Conservation (phyloP, 257 asterid genomes). For the Fraxinus americana region DNA sequence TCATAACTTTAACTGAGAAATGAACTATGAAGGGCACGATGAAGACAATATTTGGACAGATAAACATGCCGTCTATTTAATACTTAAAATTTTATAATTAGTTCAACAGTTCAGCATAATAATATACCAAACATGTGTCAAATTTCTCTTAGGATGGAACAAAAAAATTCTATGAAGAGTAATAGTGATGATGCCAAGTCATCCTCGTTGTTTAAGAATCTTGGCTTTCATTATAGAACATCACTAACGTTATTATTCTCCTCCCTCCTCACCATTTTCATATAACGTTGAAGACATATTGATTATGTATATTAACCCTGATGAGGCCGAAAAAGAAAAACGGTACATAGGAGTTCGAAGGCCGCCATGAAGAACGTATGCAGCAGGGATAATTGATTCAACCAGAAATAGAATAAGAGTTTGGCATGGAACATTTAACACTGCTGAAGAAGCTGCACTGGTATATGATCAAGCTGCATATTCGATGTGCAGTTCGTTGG, state of each 20-base stretch:
- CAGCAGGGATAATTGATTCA: slow-evolving; percentile 49
- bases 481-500: slow-evolving; percentile 31
- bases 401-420: slow-evolving; percentile 46
- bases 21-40: no score
- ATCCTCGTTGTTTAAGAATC: background rate
- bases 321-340: slow-evolving; percentile 16
- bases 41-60: no score
- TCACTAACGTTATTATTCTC: background rate
- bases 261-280: background rate
- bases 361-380: slow-evolving; percentile 48
- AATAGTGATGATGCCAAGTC: background rate
- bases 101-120: no score
- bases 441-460: slow-evolving; percentile 41
- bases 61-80: no score
- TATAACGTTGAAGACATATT: background rate
- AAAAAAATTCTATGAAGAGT: no score
- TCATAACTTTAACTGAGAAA: no score
- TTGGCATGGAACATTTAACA: slow-evolving; percentile 46
- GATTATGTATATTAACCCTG: background rate
- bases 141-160: no score
- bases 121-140: no score
- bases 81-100: no score
- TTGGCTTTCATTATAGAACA: background rate
- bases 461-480: slow-evolving; percentile 52
- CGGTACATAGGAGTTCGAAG: slow-evolving; percentile 38